phyloP scores from a whole-genome alignment of 768 basidiomycete species.

The Gymnopilus junonius region DNA sequence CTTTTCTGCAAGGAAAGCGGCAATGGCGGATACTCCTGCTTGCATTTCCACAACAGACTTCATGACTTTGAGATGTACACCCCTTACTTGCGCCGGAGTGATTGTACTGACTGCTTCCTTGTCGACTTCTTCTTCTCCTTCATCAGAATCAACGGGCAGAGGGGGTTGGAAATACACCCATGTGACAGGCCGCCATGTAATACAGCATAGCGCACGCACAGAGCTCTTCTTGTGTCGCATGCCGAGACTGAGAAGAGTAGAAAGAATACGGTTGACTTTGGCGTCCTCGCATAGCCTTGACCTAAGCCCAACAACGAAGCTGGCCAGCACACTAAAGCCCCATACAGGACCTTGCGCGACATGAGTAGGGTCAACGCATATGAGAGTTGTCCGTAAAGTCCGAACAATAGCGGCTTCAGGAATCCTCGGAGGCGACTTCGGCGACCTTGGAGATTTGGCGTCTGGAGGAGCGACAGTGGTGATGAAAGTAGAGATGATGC shows the following conservation, averaged over 20 bases:
- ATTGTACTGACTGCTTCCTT: conserved; percentile 18
- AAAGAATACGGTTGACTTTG: conserved; percentile 48
- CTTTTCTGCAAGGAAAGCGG: conserved; percentile 48
- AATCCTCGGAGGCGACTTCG: conserved; percentile 24
- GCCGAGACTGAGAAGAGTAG: conserved; percentile 54
- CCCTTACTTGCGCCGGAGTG: conserved; percentile 30
- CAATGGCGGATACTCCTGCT: conserved; percentile 60
- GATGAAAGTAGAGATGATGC: conserved; percentile 50
- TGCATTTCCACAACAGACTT: conserved; percentile 50
- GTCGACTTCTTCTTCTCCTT: conserved; percentile 36
- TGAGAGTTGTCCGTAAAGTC: conserved; percentile 68
- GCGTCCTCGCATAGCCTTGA: conserved; percentile 51
- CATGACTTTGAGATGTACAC: conserved; percentile 53
- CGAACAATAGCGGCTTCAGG: conserved; percentile 61
- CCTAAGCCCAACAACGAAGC: conserved; percentile 68
- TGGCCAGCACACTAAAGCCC: conserved; percentile 70
- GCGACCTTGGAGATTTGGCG: conserved; percentile 32
- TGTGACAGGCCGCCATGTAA: conserved; percentile 66
- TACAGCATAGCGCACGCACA: conserved; percentile 61
- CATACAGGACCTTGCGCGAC: conserved; percentile 81
- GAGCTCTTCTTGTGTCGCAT: conserved; percentile 67
- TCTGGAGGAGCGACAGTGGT: conserved; percentile 44
- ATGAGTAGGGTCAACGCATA: conserved; percentile 55
- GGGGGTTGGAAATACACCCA: conserved; percentile 72
- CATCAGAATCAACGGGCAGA: conserved; percentile 33